Base-by-base conservation (phyloP, 1,139 yeast genomes). In the Candida smagusa region DNA sequence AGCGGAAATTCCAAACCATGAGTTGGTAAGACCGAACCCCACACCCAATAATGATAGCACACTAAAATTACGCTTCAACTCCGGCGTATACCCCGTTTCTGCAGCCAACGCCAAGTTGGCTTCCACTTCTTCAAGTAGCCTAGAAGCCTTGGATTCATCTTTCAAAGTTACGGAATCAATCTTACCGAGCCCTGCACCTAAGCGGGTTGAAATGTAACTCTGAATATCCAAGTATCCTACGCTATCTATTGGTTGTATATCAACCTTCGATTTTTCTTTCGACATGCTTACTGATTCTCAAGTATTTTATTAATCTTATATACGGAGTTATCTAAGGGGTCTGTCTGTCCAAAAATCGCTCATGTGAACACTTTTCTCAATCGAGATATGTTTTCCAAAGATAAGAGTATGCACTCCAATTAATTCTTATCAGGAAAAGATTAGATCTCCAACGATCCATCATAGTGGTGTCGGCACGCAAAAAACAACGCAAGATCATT, bases 1-100 rank as follows among this genome's bases (percentile, higher is more conserved):
- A 2, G 78, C 73, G 4, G 77, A 68, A 29, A 74, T 65, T 30
- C 79, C 79, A 40, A 72, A 69, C 76, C 78, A 74, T 5, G 78
- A 71, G 50, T 74, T 74, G n/a, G 78, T 73, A 41, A 74, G 58
- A 6, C 77, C 75, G 40, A 73, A 73, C 2, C 77, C 76, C 28
- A 72, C 65, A 12, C 76, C 77, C 34, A 71, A 60, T 7, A 80
- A 68, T 1, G 83, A 74, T 63, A 76, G 67, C 31, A 75, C 64
- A 13, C 77, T 66, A 45, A 77, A 78, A 38, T 68, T 71, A 50
- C 79, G 68, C 41, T 70, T 67, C 43, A 76, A 63, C 42, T 71
- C 68, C 0, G 69, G 69, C 6, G 53, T 40, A 42, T 65, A 63
- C 2, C 71, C 72, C 7, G 65, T 54, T 39, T 61, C 65, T 2